These are phyloP conservation scores for Solanum neorickii DNA, from an alignment of 257 asterid species.

Conservation along the genomic window DNA sequence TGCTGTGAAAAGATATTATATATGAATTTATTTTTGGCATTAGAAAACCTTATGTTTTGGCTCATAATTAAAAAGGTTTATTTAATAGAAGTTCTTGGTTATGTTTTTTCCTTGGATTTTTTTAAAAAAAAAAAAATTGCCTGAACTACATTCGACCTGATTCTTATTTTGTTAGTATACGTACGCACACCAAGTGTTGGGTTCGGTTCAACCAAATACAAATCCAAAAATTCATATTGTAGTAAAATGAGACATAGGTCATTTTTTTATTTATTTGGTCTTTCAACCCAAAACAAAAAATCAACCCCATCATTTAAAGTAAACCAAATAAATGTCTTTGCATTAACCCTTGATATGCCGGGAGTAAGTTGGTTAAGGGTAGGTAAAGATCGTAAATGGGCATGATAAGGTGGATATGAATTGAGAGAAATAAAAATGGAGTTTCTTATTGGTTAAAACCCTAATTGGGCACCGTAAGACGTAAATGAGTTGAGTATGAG, in stretches of 20 bases:
- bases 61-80: background rate
- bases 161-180: background rate
- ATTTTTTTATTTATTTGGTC: background rate
- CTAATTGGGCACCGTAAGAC: too few relatives aligned
- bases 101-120: too few relatives aligned
- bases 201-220: background rate
- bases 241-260: background rate
- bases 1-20: background rate
- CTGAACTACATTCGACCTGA: background rate
- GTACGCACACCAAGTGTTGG: background rate
- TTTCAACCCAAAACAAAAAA: accelerated
- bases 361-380: too few relatives aligned
- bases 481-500: too few relatives aligned
- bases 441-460: too few relatives aligned
- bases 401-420: too few relatives aligned
- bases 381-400: too few relatives aligned
- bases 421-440: too few relatives aligned
- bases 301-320: background rate
- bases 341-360: too few relatives aligned
- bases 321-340: too few relatives aligned
- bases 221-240: background rate
- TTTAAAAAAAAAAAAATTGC: too few relatives aligned
- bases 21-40: background rate
- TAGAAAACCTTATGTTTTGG: background rate
- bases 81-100: too few relatives aligned